phyloP scores from a whole-genome alignment of 2,329 filamentous ascomycete genomes.

The Xylaria sp. region DNA sequence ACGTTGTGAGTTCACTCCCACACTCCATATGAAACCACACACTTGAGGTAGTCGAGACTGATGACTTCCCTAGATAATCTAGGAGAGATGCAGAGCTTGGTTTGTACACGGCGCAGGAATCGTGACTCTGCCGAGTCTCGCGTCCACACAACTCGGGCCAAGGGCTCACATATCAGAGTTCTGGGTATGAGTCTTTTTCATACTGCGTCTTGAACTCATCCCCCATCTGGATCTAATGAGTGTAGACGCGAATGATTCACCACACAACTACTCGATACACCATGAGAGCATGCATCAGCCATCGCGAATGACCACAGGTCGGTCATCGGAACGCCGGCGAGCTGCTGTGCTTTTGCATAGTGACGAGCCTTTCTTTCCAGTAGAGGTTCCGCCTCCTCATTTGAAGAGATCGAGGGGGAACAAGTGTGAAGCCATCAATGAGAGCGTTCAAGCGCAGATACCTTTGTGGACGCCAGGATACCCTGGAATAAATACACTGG shows the following conservation, averaged over 20 bases:
- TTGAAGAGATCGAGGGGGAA: background rate
- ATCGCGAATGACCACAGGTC: background rate
- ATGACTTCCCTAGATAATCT: constrained; percentile 12
- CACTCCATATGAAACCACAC: constrained; percentile 3
- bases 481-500: background rate
- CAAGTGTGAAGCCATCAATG: background rate
- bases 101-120: constrained; percentile 3
- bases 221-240: constrained; percentile 3
- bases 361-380: background rate
- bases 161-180: constrained; percentile 6
- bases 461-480: constrained; percentile 1
- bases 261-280: constrained; percentile 1
- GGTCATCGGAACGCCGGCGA: constrained; percentile 1
- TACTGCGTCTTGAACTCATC: constrained; percentile 1
- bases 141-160: background rate
- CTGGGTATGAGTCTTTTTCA: background rate
- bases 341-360: background rate
- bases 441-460: background rate
- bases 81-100: background rate
- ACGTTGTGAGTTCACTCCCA: constrained; percentile 15
- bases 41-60: constrained; percentile 4
- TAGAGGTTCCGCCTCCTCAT: background rate
- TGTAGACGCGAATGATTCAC: constrained; percentile 9
- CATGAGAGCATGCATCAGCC: constrained; percentile 6
- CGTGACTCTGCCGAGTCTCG: constrained; percentile 4